Percentiles rank a stretch among this genome's conserved stretches.
Conservation (phyloP, 2,329 filamentous ascomycete genomes). For the Venturia oleaginea region DNA sequence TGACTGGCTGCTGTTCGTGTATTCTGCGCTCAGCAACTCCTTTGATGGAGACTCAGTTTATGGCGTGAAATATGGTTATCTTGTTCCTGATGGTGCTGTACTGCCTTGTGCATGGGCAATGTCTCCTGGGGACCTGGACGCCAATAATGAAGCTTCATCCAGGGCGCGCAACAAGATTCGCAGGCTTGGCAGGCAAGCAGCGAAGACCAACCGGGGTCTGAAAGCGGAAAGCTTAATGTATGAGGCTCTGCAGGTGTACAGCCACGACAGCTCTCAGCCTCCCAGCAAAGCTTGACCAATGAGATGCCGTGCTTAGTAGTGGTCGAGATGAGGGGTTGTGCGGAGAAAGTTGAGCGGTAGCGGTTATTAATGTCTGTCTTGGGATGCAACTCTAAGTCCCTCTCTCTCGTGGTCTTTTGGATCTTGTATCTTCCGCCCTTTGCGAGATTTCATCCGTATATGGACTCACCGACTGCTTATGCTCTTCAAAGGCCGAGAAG, state of each 20-base stretch:
- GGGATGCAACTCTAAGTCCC: not conserved
- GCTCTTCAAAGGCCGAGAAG: not conserved
- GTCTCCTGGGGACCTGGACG: too few relatives aligned
- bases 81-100: not conserved
- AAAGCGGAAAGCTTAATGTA: not conserved
- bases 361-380: not conserved
- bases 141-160: too few relatives aligned
- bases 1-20: not conserved
- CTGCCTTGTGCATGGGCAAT: too few relatives aligned
- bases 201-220: not conserved
- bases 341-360: not conserved
- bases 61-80: not conserved
- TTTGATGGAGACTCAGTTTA: not conserved
- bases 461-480: not conserved
- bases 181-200: not conserved
- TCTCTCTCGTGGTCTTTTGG: not conserved
- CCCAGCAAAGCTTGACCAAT: not conserved
- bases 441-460: not conserved
- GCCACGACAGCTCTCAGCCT: not conserved
- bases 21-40: not conserved
- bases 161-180: too few relatives aligned
- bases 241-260: too few relatives aligned
- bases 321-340: not conserved
- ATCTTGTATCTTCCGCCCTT: not conserved
- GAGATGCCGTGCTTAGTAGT: not conserved